Conservation (phyloP, 495 filamentous ascomycete genomes). For the Pyrenopolyporus hunteri region DNA sequence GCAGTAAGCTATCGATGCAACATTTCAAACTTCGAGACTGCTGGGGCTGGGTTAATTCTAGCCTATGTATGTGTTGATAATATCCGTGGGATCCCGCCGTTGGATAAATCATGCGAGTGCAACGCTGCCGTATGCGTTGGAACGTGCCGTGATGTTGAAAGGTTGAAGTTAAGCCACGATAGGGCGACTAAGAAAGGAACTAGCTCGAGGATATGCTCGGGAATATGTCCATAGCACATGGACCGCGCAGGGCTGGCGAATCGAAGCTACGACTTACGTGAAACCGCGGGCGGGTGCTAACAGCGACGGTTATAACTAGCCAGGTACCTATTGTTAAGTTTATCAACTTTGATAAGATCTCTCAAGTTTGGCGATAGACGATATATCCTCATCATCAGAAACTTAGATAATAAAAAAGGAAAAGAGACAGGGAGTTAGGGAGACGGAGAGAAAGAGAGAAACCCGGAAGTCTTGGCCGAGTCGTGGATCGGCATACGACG, state of each 20-base stretch:
- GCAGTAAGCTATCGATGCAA: constrained; percentile 29
- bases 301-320: not conserved
- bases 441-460: constrained; percentile 5
- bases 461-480: constrained; percentile 4
- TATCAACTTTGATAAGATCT: not conserved
- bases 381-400: too few species aligned
- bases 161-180: constrained; percentile 8
- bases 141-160: constrained; percentile 8
- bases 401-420: too few species aligned
- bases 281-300: not conserved
- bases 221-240: not conserved
- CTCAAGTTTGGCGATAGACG: too few species aligned
- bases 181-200: constrained; percentile 2
- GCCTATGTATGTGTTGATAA: constrained; percentile 33
- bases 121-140: constrained; percentile 20
- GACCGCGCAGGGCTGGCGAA: not conserved
- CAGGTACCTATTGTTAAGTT: not conserved
- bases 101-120: constrained; percentile 33
- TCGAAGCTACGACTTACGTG: constrained; percentile 1
- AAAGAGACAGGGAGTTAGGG: too few species aligned
- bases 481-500: constrained; percentile 4
- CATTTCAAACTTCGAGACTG: constrained; percentile 22
- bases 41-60: constrained; percentile 24
- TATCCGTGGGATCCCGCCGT: constrained; percentile 26
- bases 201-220: not conserved